Percentiles rank a stretch among this genome's conserved stretches.
These are phyloP conservation scores for Cryptococcus wingfieldii DNA, from an alignment of 1,284 basidiomycete genomes.

Conservation along the genomic window DNA sequence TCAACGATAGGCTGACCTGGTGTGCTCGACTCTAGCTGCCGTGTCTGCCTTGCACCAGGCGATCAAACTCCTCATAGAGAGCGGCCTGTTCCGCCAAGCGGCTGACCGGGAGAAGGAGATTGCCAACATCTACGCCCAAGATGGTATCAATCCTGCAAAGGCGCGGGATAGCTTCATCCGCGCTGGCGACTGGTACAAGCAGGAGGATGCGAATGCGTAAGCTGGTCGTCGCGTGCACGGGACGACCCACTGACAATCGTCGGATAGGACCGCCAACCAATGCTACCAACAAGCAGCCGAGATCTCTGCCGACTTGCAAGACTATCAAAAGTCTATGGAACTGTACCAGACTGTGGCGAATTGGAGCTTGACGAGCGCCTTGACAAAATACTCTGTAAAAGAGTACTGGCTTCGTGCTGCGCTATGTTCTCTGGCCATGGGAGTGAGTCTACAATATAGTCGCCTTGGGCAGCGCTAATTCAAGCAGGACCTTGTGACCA, in stretches of 20 bases:
- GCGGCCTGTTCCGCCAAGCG: conserved; percentile 91
- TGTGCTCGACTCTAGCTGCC: conserved; percentile 63
- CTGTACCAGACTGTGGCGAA: conserved; percentile 88
- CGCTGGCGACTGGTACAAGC: conserved; percentile 95
- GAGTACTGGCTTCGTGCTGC: conserved; percentile 91
- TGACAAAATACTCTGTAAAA: conserved; percentile 99
- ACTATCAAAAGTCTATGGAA: conserved; percentile 79
- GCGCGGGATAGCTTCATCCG: conserved; percentile 88
- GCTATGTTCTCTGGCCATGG: conserved; percentile 84
- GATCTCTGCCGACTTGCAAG: conserved; percentile 80
- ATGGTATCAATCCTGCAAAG: conserved; percentile 46
- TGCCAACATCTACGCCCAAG: conserved; percentile 82
- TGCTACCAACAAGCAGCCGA: conserved; percentile 97
- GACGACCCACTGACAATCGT: not conserved
- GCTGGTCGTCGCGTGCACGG: conserved; percentile 37
- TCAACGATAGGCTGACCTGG: conserved; percentile 2
- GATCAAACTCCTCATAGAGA: conserved; percentile 73
- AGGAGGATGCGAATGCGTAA: conserved; percentile 93
- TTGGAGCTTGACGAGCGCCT: conserved; percentile 70
- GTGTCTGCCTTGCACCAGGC: conserved; percentile 84
- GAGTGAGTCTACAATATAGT: conserved; percentile 54
- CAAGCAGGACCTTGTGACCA: conserved; percentile 75
- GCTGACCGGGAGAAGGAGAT: conserved; percentile 98
- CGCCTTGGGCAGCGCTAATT: not conserved
- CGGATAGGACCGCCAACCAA: conserved; percentile 80